Evolutionary conservation across 768 basidiomycete genomes (phyloP).

Genomic region (Psilocybe sp.): DNA sequence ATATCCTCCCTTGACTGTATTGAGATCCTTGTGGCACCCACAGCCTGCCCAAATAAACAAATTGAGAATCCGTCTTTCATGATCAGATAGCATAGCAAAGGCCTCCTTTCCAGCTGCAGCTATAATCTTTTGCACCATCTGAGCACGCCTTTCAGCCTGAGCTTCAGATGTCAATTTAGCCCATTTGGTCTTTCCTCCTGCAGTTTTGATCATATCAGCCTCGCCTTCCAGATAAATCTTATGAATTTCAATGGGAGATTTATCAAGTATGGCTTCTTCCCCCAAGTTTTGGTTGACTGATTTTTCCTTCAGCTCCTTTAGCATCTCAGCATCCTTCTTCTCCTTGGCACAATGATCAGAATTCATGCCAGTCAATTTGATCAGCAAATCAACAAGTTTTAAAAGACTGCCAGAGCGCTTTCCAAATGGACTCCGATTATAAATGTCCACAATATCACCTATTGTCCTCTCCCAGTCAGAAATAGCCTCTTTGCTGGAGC

Average conservation of each 20-base stretch:
- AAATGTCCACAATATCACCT: slow-evolving; percentile 13
- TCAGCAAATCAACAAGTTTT: slow-evolving; percentile 13
- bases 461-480: slow-evolving; percentile 16
- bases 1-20: slow-evolving; percentile 24
- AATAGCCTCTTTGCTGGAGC: slow-evolving; percentile 18
- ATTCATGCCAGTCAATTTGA: slow-evolving; percentile 16
- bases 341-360: slow-evolving; percentile 24
- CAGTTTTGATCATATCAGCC: slow-evolving; percentile 11
- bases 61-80: slow-evolving; percentile 12
- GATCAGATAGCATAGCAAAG: slow-evolving; percentile 9
- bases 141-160: slow-evolving; percentile 9
- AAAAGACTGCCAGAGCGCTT: slow-evolving; percentile 11
- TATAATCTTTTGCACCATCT: slow-evolving; percentile 10
- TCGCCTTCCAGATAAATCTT: slow-evolving; percentile 5
- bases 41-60: slow-evolving; percentile 31
- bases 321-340: slow-evolving; percentile 22
- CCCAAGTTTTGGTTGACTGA: slow-evolving; percentile 19
- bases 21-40: no score
- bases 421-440: slow-evolving; percentile 19
- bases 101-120: slow-evolving; percentile 11
- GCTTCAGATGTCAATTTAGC: slow-evolving; percentile 3
- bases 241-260: slow-evolving; percentile 7
- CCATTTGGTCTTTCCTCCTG: slow-evolving; percentile 15
- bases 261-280: slow-evolving; percentile 17
- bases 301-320: slow-evolving; percentile 15